Evolutionary conservation across 306 rosid genomes (phyloP), one percentile per base, ranked within the genome.

Genomic region (Cicer arietinum): DNA sequence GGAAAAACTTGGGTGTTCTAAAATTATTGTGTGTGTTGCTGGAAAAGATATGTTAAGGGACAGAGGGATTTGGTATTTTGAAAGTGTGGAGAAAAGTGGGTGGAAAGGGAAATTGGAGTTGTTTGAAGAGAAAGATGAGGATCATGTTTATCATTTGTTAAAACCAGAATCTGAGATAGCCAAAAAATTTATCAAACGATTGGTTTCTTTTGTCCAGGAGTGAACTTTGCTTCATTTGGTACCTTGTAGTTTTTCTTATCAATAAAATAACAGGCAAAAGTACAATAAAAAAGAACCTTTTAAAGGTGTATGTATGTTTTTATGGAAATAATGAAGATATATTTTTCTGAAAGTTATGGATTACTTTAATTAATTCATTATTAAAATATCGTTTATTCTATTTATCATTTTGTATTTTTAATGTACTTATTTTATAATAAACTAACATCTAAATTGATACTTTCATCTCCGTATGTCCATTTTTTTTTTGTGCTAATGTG

Each of bases 11-110:
- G 67, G 22, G 40, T 61, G 67, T 37, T 13, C 45, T 37, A 61
- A 22, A 61, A 61, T 61, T 37, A n/a, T 61, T 61, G 44, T 61
- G 1, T 61, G 67, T 61, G 67, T 61, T 37, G 67, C 67, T 37
- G 46, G 44, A n/a, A 7, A 61, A n/a, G 67, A 61, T 37, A n/a
- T 3, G 44, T 13, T 61, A 2, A 61, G 67, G 44, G 67, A 61
- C 1, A 37, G 67, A 37, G 67, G 67, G 3, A 45, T 61, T 61
- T 61, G 67, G 67, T 61, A 61, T 61, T 61, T 18, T 39, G 46
- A 61, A 13, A n/a, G 9, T 61, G 45, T 37, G 46, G 13, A 61
- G 20, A 61, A 61, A 13, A 61, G 45, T 61, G 45, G 67, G 20
- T 61, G 67, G 67, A 7, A 37, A 3, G 67, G 67, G 10, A 61